Evolutionary conservation across 768 basidiomycete species (phyloP), one percentile per base, ranked within the genome.

Genomic region (Agaricus subrufescens): DNA sequence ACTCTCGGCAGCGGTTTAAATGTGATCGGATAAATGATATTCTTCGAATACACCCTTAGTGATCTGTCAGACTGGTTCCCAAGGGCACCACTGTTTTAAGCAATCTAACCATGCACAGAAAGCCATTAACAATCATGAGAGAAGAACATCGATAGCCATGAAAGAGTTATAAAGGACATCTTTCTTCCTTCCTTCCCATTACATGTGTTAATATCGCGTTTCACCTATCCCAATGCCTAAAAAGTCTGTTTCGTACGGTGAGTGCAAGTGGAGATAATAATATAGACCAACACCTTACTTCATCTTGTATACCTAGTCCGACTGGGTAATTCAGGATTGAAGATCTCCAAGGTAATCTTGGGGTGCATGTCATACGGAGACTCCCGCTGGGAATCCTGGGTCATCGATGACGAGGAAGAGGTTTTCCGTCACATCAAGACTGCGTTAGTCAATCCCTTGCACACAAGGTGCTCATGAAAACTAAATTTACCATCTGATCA

Each of bases 261-360:
- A n/a, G 45, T 53, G n/a, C 4, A 12, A 19, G 4, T 31, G 31
- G 3, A 38, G 40, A 15, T 44, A 8, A 15, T 9, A 42, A 15
- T 14, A 42, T 19, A 19, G 19, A 19, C 12, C 12, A 42, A 15
- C 40, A 1, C 6, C 40, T 42, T 42, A 12, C 40, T 19, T 5
- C 10, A 29, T 4, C 27, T 12, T 34, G 46, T 31, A 23, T 4
- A 8, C 15, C 15, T 42, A 82, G 86, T 70, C 61, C 71, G 73
- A 19, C 62, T 79, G 10, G 77, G 78, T 14, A 74, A 77, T 4
- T 83, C 81, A 0, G 85, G 84, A 2, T 67, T 84, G 42, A 81
- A 86, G 63, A 78, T 89, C 0, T 86, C 85, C 26, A 81, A 77
- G 67, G 73, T 87, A 46, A 85, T 87, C 43, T 71, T 88, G 0